phyloP scores from a whole-genome alignment of 352 stramenopile genomes.

The Phytophthora brassicae region DNA sequence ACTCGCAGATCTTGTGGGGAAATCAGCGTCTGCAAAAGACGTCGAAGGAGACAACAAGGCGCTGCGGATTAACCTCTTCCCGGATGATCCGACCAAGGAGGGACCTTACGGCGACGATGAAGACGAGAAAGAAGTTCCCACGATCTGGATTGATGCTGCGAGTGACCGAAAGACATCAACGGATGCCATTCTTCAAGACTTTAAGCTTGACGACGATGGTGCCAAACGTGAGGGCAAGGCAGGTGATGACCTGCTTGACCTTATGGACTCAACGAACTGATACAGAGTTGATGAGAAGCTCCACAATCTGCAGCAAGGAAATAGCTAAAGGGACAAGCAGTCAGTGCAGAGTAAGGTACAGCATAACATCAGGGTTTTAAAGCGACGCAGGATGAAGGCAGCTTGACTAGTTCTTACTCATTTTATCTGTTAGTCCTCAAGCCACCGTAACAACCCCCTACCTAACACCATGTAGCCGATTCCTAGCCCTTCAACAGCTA shows the following conservation, averaged over 20 bases:
- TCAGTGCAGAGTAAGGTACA: neutral
- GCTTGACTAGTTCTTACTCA: constrained; percentile 11
- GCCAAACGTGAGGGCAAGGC: constrained; percentile 47
- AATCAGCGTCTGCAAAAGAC: constrained; percentile 48
- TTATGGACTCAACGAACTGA: constrained; percentile 82
- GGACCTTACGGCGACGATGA: constrained; percentile 48
- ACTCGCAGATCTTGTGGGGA: constrained; percentile 79
- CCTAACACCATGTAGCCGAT: neutral
- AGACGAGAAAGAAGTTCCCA: constrained; percentile 64
- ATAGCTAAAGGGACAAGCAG: neutral
- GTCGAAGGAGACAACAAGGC: constrained; percentile 52
- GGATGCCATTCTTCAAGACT: constrained; percentile 53
- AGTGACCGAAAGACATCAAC: constrained; percentile 68
- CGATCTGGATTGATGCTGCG: constrained; percentile 80
- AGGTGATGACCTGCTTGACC: constrained; percentile 80
- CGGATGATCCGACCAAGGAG: constrained; percentile 47
- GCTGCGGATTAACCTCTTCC: constrained; percentile 83
- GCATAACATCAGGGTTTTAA: neutral
- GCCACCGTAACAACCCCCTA: neutral
- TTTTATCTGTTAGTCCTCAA: constrained; percentile 17
- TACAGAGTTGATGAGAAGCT: neutral
- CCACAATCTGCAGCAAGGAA: neutral
- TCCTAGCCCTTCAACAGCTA: constrained; percentile 37
- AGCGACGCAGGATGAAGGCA: neutral
- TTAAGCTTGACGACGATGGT: constrained; percentile 59